phyloP scores from a whole-genome alignment of 345 rosid species.

The Microcos paniculata region DNA sequence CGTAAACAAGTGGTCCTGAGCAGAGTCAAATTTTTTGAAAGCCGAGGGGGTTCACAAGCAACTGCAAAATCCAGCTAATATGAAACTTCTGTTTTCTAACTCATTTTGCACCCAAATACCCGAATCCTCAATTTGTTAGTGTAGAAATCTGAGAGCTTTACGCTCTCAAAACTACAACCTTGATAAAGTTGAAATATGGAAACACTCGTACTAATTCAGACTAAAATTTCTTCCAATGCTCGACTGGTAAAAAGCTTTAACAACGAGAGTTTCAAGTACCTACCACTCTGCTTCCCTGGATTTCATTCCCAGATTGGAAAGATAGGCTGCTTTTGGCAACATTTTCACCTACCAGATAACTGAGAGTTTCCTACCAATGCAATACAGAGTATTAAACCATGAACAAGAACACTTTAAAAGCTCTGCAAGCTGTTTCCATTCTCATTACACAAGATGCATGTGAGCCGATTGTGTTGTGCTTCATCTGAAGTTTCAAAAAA shows the following conservation, averaged over 20 bases:
- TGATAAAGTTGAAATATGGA: background rate
- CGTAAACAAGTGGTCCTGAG: background rate
- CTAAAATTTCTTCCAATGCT: background rate
- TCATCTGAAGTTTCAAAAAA: constrained; percentile 10
- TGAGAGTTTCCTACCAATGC: background rate
- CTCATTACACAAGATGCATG: constrained; percentile 18
- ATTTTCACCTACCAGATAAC: constrained; percentile 1
- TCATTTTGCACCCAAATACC: background rate
- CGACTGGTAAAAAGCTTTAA: background rate
- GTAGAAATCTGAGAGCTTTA: too few species aligned
- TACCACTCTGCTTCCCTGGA: background rate
- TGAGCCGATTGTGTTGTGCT: constrained; percentile 8
- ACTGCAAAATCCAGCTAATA: background rate
- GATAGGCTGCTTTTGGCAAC: background rate
- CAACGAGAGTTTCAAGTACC: background rate
- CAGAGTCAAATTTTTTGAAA: background rate
- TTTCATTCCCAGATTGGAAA: background rate
- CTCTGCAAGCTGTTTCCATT: constrained; percentile 33
- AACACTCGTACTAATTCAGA: background rate
- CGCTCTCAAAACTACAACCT: background rate
- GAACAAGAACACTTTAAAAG: constrained; percentile 19
- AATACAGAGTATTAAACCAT: background rate
- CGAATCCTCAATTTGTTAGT: background rate
- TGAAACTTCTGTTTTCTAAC: too few species aligned
- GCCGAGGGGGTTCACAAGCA: background rate